Evolutionary conservation across 2,329 filamentous ascomycete species (phyloP), one percentile per base, ranked within the genome.

Genomic region (Calonectria henricotiae): DNA sequence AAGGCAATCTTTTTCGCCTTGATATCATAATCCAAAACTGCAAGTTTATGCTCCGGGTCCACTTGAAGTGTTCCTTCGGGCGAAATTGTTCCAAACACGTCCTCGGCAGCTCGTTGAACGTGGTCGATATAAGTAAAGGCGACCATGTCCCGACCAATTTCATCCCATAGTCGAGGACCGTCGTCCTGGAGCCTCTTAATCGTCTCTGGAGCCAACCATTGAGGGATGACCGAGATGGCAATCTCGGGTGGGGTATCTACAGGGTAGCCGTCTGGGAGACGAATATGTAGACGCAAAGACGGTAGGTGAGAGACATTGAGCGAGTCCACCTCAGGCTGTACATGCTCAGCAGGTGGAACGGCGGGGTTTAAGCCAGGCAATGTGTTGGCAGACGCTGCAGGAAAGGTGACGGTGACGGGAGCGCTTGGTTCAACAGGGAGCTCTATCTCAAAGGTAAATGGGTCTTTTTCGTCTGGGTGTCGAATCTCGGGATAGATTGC

Each of bases 21-120:
- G 69, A 90, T 91, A 78, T 98, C 93, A 76, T 93, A 94, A 74
- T 95, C 93, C 49, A 98, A 82, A 15, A 98, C 86, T 5, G 91
- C 88, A 20, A 94, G 89, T 81, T 94, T 93, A 78, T 90, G 86
- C 69, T 87, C 85, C 2, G 87, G 83, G 5, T 86, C 82, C 13
- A 92, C 83, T 71, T 87, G 82, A 37, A 92, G 82, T 20, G 81
- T 83, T 5, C 86, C 87, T 4, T 84, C 81, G 1, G 81, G 76
- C 43, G 85, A 83, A 5, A 88, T 85, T 60, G 90, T 84, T 7
- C 87, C 90, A 78, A 93, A 93, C 15, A 88, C 87, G 70, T 87
- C 82, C 68, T 91, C 89, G 5, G 89, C 87, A 12, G 84, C 86
- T 76, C 88, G 88, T 78, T 90, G 88, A 30, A 91, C 79, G 75